Conservation (phyloP, 768 basidiomycete genomes). For the Cyclocybe aegerita region DNA sequence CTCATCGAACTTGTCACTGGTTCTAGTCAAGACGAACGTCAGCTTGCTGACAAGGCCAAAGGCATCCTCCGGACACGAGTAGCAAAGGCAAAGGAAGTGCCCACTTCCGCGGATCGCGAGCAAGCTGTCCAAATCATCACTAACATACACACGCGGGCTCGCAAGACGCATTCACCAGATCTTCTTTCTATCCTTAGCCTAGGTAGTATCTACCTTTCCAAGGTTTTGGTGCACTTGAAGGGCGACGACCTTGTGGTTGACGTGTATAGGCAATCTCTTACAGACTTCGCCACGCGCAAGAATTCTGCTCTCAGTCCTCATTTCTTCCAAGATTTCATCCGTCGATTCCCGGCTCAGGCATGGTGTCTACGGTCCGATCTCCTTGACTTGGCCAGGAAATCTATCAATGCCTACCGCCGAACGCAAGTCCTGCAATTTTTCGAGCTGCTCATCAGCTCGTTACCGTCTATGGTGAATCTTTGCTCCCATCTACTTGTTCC, state of each 20-base stretch:
- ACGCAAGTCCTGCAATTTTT: slow-evolving; percentile 75
- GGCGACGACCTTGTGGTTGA: slow-evolving; percentile 43
- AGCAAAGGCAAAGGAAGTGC: slow-evolving; percentile 70
- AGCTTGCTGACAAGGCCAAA: slow-evolving; percentile 85
- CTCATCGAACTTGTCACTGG: slow-evolving; percentile 73
- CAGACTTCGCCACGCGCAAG: slow-evolving; percentile 81
- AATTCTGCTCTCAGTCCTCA: slow-evolving; percentile 66
- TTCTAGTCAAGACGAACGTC: slow-evolving; percentile 74
- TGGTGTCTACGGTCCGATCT: slow-evolving; percentile 67
- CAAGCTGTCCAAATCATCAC: slow-evolving; percentile 47
- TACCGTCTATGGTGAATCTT: slow-evolving; percentile 46
- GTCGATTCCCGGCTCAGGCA: slow-evolving; percentile 59
- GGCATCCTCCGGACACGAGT: slow-evolving; percentile 76
- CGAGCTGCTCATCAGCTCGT: slow-evolving; percentile 57
- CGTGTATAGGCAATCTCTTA: slow-evolving; percentile 65
- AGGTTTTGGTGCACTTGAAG: slow-evolving; percentile 42
- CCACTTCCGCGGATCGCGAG: slow-evolving; percentile 45
- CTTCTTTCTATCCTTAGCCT: slow-evolving; percentile 63
- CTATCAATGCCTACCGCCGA: slow-evolving; percentile 77
- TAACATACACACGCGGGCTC: slow-evolving; percentile 71
- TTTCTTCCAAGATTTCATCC: slow-evolving; percentile 81
- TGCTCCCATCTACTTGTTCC: not conserved
- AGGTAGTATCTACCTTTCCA: slow-evolving; percentile 69
- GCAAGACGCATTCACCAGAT: slow-evolving; percentile 61
- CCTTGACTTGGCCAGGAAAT: slow-evolving; percentile 51